Base-by-base conservation (phyloP, 1,284 basidiomycete genomes). In the Sanguinoderma infundibulare region DNA sequence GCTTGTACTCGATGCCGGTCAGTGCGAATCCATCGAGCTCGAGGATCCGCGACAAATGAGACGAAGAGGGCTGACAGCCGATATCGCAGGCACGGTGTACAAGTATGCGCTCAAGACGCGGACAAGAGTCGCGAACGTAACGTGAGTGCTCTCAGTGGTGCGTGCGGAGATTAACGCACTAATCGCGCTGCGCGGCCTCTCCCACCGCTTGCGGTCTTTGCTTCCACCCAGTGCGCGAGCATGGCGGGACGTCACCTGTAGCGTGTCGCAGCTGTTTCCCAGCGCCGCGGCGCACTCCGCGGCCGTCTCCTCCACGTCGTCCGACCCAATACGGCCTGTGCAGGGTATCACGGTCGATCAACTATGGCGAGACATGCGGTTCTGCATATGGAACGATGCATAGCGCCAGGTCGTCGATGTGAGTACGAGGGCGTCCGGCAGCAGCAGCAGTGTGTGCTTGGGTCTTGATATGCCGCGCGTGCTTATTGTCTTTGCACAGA, bases 51-150 rank as follows among this genome's bases (percentile, higher is more conserved):
- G 30, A 36, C 49, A 20, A 20, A n/a, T 24, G 46, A 28, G 26
- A 10, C 17, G 14, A 49, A 44, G 34, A 40, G 57, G 38, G 53
- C 63, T 65, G 46, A 67, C 59, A 51, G 36, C 26, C 8, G 24
- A 10, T 26, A 8, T 40, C 22, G 44, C 58, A 74, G 87, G 89
- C 17, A 81, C 83, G 24, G 76, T 83, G 49, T 90, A 90, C 78
- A 82, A 83, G 68, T 90, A 90, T 72, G 86, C 85, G 42, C 75
- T 90, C 61, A 90, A 89, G 73, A 81, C 81, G 64, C 82, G 80
- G 63, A 80, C 83, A 54, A 87, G 84, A 70, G 87, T 90, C 38
- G 87, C 83, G 60, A 87, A 87, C 71, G 82, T 91, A 71, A 88
- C 85, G 89, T 89, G 73, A 71, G 87, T 79, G 58, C 28, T 46